Evolutionary conservation across 108 stramenopile species (phyloP).

Genomic region (Ochromonas danica): DNA sequence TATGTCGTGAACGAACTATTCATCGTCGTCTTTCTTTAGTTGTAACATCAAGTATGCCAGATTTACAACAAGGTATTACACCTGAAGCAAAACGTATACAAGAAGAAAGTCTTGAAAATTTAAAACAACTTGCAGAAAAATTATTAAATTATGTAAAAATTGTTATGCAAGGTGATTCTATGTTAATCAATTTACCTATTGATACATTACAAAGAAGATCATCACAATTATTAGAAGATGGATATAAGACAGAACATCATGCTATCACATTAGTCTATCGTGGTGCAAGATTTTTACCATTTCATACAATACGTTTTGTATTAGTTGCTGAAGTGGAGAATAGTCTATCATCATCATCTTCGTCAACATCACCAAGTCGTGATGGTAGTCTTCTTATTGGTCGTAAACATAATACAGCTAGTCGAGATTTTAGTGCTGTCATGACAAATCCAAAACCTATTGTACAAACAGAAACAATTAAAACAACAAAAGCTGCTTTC

Average conservation of each 20-base stretch:
- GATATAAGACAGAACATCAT: not conserved
- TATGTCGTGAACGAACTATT: conserved; percentile 27
- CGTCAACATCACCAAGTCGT: too few species aligned
- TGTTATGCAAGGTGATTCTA: not conserved
- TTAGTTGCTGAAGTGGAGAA: not conserved
- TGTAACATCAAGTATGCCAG: too few species aligned
- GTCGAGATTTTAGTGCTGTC: not conserved
- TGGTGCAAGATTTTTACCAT: not conserved
- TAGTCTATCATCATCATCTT: too few species aligned
- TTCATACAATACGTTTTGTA: not conserved
- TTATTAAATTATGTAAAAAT: not conserved
- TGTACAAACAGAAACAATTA: not conserved
- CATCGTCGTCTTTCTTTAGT: not conserved
- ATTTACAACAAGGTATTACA: too few species aligned
- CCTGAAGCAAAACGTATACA: not conserved
- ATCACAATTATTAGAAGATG: not conserved
- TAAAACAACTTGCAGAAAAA: not conserved
- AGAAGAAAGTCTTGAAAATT: not conserved
- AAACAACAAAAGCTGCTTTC: not conserved
- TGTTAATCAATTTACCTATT: not conserved
- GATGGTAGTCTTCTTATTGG: not conserved
- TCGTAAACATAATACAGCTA: not conserved
- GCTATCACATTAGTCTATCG: not conserved
- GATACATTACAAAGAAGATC: not conserved
- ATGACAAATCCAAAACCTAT: not conserved